These are phyloP conservation scores for Nothophaeocryptopus gaeumannii DNA, from an alignment of 2,329 filamentous ascomycete genomes.

Conservation along the genomic window DNA sequence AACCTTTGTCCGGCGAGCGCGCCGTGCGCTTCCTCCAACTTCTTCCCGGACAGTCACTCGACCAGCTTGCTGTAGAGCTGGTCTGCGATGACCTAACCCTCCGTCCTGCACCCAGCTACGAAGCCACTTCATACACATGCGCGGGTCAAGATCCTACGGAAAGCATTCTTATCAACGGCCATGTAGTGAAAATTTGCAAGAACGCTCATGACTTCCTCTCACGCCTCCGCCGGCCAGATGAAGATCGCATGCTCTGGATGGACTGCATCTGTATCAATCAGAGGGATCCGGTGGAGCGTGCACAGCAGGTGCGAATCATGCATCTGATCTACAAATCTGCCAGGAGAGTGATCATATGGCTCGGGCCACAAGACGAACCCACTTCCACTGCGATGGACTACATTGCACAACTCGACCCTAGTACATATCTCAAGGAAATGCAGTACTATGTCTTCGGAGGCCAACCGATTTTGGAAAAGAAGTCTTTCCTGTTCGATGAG, in stretches of 20 bases:
- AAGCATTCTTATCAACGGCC: constrained; percentile 1
- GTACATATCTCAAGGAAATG: too few relatives aligned
- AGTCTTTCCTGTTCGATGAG: background rate
- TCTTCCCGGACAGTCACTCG: too few relatives aligned
- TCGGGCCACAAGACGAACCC: constrained; percentile 4
- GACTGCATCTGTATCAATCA: constrained; percentile 7
- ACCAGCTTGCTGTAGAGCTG: too few relatives aligned
- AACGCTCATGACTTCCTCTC: constrained; percentile 2
- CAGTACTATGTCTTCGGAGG: background rate
- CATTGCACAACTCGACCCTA: background rate
- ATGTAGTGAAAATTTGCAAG: background rate
- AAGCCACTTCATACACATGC: constrained; percentile 17
- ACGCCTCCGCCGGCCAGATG: constrained; percentile 1
- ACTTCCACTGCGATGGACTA: constrained; percentile 1
- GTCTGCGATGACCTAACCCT: too few relatives aligned
- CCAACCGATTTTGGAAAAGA: background rate
- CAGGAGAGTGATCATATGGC: constrained; percentile 13
- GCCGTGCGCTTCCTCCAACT: too few relatives aligned
- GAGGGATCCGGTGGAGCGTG: constrained; percentile 9
- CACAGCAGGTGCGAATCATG: constrained; percentile 20
- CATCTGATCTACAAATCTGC: constrained; percentile 10
- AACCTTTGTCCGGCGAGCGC: too few relatives aligned
- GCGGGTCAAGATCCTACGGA: constrained; percentile 1
- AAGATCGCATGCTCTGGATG: constrained; percentile 13
- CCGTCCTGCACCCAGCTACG: constrained; percentile 1